Evolutionary conservation across 2,329 filamentous ascomycete genomes (phyloP).

Genomic region (Emergomyces pasteurianus): DNA sequence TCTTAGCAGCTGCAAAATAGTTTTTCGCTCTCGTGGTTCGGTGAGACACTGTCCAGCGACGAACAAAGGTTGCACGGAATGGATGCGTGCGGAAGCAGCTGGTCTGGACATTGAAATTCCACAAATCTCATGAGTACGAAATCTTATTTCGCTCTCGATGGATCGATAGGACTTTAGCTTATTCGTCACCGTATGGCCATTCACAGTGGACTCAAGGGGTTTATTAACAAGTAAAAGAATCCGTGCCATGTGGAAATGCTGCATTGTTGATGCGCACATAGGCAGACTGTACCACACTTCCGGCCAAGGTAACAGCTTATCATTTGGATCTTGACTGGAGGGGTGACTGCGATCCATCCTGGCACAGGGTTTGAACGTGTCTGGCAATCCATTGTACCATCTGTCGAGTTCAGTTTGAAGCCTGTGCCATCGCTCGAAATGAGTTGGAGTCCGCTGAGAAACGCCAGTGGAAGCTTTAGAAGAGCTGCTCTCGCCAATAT

Average conservation of each 20-base stretch:
- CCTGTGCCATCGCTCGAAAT: conserved; percentile 38
- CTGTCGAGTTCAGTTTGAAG: conserved; percentile 45
- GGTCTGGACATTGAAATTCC: conserved; percentile 47
- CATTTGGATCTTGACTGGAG: conserved; percentile 16
- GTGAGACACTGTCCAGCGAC: conserved; percentile 51
- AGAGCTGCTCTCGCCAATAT: conserved; percentile 16
- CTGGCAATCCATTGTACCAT: conserved; percentile 48
- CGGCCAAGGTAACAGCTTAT: conserved; percentile 32
- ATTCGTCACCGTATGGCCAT: conserved; percentile 40
- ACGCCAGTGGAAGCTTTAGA: conserved; percentile 21
- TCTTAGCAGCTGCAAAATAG: conserved; percentile 44
- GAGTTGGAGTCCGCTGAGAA: conserved; percentile 30
- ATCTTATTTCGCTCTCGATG: conserved; percentile 43
- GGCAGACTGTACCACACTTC: conserved; percentile 55
- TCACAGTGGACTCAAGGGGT: conserved; percentile 33
- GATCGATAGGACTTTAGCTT: conserved; percentile 47
- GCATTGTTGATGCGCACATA: conserved; percentile 52
- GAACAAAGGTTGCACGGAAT: conserved; percentile 50
- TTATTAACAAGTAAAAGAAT: conserved; percentile 33
- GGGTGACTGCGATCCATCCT: conserved; percentile 30
- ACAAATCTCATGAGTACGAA: conserved; percentile 50
- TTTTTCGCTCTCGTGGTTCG: conserved; percentile 41
- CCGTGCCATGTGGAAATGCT: conserved; percentile 35
- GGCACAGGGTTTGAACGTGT: conserved; percentile 47
- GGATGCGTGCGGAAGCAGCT: conserved; percentile 47